Base-by-base conservation (phyloP, 2,329 filamentous ascomycete species). In the Sarocladium brachiariae region DNA sequence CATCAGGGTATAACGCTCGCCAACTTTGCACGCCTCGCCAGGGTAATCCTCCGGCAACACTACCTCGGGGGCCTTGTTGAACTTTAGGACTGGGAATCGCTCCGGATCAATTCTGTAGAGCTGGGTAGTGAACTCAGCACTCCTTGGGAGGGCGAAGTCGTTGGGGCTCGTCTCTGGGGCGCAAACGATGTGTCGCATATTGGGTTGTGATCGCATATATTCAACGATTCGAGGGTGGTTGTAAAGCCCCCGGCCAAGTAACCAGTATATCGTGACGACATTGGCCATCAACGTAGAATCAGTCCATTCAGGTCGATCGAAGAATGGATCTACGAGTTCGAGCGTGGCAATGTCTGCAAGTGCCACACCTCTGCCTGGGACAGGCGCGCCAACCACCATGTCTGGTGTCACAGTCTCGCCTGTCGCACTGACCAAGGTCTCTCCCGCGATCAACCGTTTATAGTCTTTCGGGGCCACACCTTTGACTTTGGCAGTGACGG, bases 341-440 rank as follows among this genome's bases (percentile, higher is more conserved):
- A 64, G 54, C 13, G 83, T 78, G 1, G 89, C 88, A 7, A 99
- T 65, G 58, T 97, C 91, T 35, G 95, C 72, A 7, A 99, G 74
- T 8, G 87, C 86, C 55, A 96, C 75, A 2, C 89, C 91, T 51
- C 75, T 79, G 10, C 90, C 90, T 5, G 78, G 74, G 51, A 82
- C 76, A 2, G 76, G 68, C 10, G 83, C 72, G 1, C 78, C 89
- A 49, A 99, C 62, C 1, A 97, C 90, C 84, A 95, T 93, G 0
- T 93, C 87, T 1, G 92, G 86, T 0, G 85, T 93, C 25, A 99
- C 80, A 0, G 76, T 77, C 6, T 72, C 74, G 4, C 89, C 90
- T 58, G 85, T 77, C 13, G 74, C 70, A 21, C 80, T 82, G 50
- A 72, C 68, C 1, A 93, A 82, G 45, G 66, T 82, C 54, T 83